Evolutionary conservation across 192 early-diverging fungal genomes (phyloP).

Genomic region (Linnemannia schmuckeri): DNA sequence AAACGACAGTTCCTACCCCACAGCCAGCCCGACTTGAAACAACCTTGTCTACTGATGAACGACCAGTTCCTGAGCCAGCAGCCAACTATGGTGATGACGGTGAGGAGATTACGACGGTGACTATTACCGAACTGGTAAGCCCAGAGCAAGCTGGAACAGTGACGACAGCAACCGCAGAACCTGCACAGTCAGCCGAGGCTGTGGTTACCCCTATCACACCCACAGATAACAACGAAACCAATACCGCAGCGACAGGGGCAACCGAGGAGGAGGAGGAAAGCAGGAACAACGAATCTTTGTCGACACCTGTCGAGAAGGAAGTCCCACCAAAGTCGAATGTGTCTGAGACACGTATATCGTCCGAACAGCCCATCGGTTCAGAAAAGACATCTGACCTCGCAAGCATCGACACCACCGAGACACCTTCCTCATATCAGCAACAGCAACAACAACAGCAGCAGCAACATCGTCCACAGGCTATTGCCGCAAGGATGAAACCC

Average conservation of each 20-base stretch:
- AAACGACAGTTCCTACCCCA: not conserved
- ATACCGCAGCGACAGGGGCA: not conserved
- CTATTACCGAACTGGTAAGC: not conserved
- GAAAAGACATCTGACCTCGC: not conserved
- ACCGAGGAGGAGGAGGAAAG: not conserved
- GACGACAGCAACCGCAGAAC: not conserved
- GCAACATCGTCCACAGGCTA: conserved; percentile 16
- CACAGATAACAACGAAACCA: too few species aligned
- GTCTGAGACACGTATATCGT: not conserved
- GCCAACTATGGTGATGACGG: not conserved
- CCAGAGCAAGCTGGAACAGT: not conserved
- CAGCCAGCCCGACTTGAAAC: not conserved
- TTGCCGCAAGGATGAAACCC: conserved; percentile 33
- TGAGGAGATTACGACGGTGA: not conserved
- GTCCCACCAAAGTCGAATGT: not conserved
- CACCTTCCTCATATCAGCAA: not conserved
- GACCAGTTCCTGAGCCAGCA: not conserved
- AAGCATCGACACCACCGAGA: not conserved
- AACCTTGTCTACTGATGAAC: not conserved
- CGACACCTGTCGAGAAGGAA: not conserved
- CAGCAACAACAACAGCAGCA: not conserved
- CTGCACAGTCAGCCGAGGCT: not conserved
- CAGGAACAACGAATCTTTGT: not conserved
- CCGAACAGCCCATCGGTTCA: not conserved
- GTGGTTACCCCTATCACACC: not conserved